A percentile compares a stretch with the other conserved stretches of the same genome.
Evolutionary conservation across 73 alveolate genomes (phyloP).

Genomic region (Tetrahymena malaccensis): DNA sequence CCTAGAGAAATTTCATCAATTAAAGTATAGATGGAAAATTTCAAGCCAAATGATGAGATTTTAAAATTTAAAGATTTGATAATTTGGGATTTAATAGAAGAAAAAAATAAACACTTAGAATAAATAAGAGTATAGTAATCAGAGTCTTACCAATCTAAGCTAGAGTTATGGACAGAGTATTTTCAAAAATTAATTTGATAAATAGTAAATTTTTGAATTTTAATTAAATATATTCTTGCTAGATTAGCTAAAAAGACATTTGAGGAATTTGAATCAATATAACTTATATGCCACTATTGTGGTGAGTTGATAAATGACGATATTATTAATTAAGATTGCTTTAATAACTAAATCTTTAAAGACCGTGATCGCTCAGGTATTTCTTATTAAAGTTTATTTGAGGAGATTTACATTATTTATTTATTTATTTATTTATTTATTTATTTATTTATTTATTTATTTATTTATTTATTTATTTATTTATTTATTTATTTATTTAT

Average conservation of each 20-base stretch:
- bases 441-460: too few relatives aligned
- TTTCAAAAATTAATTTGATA: too few relatives aligned
- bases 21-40: neutral
- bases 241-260: neutral
- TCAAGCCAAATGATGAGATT: neutral
- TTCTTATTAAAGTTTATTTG: too few relatives aligned
- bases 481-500: neutral
- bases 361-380: neutral
- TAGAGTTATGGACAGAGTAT: neutral
- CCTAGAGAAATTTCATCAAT: neutral
- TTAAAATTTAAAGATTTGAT: neutral
- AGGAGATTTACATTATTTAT: too few relatives aligned
- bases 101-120: neutral
- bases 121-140: neutral
- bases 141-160: neutral
- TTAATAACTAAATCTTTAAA: neutral
- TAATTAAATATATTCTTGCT: neutral
- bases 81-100: neutral
- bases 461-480: too few relatives aligned
- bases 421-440: too few relatives aligned
- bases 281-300: neutral
- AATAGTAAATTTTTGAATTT: neutral
- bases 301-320: neutral
- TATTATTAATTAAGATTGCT: neutral
- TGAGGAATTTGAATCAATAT: neutral